Evolutionary conservation across 768 basidiomycete species (phyloP).

Genomic region (Pholiota conissans): DNA sequence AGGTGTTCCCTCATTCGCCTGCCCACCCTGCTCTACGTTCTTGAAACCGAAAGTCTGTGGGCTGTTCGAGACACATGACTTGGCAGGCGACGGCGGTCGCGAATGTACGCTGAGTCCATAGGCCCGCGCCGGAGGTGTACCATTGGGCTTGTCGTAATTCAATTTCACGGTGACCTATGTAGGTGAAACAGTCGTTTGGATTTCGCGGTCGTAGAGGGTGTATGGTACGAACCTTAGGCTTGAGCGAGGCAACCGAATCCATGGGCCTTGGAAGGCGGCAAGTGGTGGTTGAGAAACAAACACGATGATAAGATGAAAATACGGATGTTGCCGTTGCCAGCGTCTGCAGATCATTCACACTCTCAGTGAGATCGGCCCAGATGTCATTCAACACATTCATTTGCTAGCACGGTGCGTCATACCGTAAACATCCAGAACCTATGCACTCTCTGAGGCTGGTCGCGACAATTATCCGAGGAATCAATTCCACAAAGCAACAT

Average conservation of each 20-base stretch:
- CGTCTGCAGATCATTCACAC: not conserved
- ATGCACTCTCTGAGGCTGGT: no score
- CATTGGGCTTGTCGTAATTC: not conserved
- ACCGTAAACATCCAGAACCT: not conserved
- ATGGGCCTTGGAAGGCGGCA: not conserved
- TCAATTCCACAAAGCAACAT: not conserved
- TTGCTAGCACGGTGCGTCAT: not conserved
- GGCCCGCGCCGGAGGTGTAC: not conserved
- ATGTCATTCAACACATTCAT: not conserved
- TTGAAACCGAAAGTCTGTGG: not conserved
- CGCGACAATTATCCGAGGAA: not conserved
- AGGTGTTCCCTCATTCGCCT: not conserved
- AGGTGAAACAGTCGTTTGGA: not conserved
- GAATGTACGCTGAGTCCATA: not conserved
- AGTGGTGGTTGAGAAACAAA: conserved; percentile 1
- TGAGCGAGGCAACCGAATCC: not conserved
- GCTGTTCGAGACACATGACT: not conserved
- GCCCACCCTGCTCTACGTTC: not conserved
- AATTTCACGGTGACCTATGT: not conserved
- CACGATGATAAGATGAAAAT: not conserved
- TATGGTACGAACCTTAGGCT: not conserved
- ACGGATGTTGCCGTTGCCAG: not conserved
- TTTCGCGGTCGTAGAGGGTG: not conserved
- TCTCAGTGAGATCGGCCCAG: not conserved
- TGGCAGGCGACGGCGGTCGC: not conserved